Conservation (phyloP, 2,329 filamentous ascomycete genomes). For the Phyllosticta capitalensis region DNA sequence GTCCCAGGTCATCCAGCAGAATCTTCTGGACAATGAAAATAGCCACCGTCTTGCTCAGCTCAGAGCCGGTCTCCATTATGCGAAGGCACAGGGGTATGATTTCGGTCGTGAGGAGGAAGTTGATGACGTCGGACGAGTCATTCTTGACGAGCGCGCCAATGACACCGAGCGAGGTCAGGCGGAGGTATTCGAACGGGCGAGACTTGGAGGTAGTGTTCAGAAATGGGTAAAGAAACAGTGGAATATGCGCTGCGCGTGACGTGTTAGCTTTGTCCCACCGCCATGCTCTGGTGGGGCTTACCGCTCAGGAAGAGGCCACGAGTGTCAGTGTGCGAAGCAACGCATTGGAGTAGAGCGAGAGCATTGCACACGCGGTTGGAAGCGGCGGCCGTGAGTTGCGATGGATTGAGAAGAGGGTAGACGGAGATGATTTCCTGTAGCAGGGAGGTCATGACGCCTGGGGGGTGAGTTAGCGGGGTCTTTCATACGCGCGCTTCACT, state of each 20-base stretch:
- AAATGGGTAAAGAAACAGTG: slow-evolving; percentile 94
- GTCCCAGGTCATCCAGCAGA: slow-evolving; percentile 85
- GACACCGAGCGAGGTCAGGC: slow-evolving; percentile 88
- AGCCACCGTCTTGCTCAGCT: slow-evolving; percentile 96
- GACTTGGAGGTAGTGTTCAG: slow-evolving; percentile 98
- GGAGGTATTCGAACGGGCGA: slow-evolving; percentile 92
- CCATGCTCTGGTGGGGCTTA: slow-evolving; percentile 33
- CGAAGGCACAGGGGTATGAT: slow-evolving; percentile 95
- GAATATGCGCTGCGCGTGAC: slow-evolving; percentile 79
- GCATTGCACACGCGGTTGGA: slow-evolving; percentile 97
- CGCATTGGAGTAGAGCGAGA: slow-evolving; percentile 87
- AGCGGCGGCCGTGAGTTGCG: slow-evolving; percentile 92
- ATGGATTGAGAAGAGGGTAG: slow-evolving; percentile 92
- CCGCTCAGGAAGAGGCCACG: slow-evolving; percentile 87
- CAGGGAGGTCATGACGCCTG: slow-evolving; percentile 95
- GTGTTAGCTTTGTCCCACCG: slow-evolving; percentile 10
- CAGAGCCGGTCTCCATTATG: slow-evolving; percentile 98
- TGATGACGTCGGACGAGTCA: slow-evolving; percentile 96
- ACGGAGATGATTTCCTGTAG: slow-evolving; percentile 98
- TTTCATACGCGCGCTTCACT: neutral
- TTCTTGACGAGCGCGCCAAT: slow-evolving; percentile 98
- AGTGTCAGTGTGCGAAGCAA: slow-evolving; percentile 95
- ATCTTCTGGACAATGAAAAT: slow-evolving; percentile 99
- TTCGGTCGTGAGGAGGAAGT: slow-evolving; percentile 95
- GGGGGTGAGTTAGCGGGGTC: slow-evolving; percentile 18